These are phyloP conservation scores for Fusarium chaquense DNA, from an alignment of 2,329 filamentous ascomycete genomes.

Conservation along the genomic window DNA sequence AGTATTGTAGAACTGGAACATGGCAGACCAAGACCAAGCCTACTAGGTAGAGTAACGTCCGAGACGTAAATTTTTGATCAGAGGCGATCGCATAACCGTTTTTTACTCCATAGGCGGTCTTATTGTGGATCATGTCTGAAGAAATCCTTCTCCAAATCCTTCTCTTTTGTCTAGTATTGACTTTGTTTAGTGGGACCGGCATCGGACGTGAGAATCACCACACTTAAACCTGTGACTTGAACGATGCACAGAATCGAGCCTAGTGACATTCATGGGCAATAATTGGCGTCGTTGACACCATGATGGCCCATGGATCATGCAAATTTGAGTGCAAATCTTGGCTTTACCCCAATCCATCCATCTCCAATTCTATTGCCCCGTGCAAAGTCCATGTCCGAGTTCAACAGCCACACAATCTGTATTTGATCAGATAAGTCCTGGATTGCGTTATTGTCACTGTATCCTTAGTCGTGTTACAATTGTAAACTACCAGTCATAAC, in stretches of 20 bases:
- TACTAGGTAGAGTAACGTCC: slow-evolving; percentile 25
- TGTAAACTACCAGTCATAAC: not conserved
- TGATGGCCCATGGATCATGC: slow-evolving; percentile 15
- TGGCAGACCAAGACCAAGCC: not conserved
- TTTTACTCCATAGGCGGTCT: slow-evolving; percentile 24
- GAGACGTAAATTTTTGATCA: slow-evolving; percentile 31
- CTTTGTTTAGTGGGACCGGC: slow-evolving; percentile 42
- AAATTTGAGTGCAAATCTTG: slow-evolving; percentile 10
- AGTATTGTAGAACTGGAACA: not conserved
- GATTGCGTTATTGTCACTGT: slow-evolving; percentile 6
- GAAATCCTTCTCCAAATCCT: slow-evolving; percentile 13
- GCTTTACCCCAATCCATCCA: slow-evolving; percentile 13
- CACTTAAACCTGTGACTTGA: slow-evolving; percentile 19
- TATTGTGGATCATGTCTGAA: slow-evolving; percentile 26
- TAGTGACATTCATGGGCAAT: slow-evolving; percentile 15
- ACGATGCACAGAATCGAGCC: slow-evolving; percentile 12
- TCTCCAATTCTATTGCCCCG: slow-evolving; percentile 6
- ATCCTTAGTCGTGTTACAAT: not conserved
- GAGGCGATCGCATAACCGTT: slow-evolving; percentile 22
- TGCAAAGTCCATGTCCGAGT: slow-evolving; percentile 3
- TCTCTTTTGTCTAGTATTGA: slow-evolving; percentile 16
- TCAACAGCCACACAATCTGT: not conserved
- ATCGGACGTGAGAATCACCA: slow-evolving; percentile 25
- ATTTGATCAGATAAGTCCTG: slow-evolving; percentile 25
- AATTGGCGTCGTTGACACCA: slow-evolving; percentile 5